A percentile compares a stretch with the other conserved stretches of the same genome.
Conservation (phyloP, 345 rosid species). For the Mangifera indica region DNA sequence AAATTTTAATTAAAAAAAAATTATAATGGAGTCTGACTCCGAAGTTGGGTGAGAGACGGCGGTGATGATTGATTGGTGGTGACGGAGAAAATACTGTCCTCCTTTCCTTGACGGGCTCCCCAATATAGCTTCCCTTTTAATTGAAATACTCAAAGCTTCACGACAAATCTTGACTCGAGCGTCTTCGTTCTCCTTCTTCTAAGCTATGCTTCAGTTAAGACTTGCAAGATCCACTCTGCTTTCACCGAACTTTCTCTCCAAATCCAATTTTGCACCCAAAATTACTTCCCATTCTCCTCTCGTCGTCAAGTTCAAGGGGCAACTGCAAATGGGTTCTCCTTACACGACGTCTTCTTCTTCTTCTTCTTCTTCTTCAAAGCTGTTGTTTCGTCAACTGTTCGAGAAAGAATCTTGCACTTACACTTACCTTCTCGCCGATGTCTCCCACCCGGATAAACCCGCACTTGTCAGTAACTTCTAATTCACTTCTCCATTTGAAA, state of each 20-base stretch:
- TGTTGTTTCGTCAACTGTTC: slow-evolving; percentile 84
- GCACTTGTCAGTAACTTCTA: slow-evolving; percentile 54
- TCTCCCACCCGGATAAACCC: slow-evolving; percentile 76
- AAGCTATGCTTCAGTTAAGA: slow-evolving; percentile 19
- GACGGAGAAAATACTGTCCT: too few species aligned
- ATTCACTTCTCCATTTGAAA: not conserved
- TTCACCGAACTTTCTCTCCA: slow-evolving; percentile 6
- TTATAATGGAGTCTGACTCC: too few species aligned
- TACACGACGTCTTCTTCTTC: slow-evolving; percentile 12
- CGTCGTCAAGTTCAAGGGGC: not conserved
- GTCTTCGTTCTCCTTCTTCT: too few species aligned
- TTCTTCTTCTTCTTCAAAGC: slow-evolving; percentile 36
- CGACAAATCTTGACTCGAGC: too few species aligned
- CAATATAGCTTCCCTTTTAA: too few species aligned
- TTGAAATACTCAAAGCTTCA: too few species aligned
- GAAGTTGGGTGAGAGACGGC: too few species aligned
- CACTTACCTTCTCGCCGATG: slow-evolving; percentile 91
- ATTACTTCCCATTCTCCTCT: slow-evolving; percentile 7
- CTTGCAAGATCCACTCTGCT: slow-evolving; percentile 4
- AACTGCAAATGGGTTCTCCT: slow-evolving; percentile 34
- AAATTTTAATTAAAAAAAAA: too few species aligned
- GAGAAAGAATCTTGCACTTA: slow-evolving; percentile 89
- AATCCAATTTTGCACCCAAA: slow-evolving; percentile 17
- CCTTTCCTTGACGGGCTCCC: too few species aligned
- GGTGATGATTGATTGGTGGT: too few species aligned